Percentiles rank a stretch among this genome's conserved stretches.
Conservation (phyloP, 1,284 basidiomycete species). For the Thecaphora frezii region DNA sequence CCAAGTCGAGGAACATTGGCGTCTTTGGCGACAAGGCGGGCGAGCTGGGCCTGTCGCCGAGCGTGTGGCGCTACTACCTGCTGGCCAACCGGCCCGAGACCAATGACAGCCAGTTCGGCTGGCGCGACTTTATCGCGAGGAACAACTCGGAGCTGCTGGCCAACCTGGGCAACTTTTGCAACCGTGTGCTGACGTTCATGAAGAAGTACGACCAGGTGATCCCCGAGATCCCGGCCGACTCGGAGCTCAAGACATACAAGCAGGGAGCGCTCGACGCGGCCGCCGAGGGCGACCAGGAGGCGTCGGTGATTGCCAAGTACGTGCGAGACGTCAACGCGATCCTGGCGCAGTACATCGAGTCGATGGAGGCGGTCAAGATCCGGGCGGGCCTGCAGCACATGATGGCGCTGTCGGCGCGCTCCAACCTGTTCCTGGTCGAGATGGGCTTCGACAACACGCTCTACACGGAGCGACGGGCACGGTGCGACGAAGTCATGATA, state of each 20-base stretch:
- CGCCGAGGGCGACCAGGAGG: constrained; percentile 18
- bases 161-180: constrained; percentile 98
- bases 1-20: constrained; percentile 92
- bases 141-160: constrained; percentile 94
- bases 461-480: constrained; percentile 75
- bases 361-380: constrained; percentile 89
- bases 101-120: constrained; percentile 92
- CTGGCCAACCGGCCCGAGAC: constrained; percentile 91
- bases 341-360: constrained; percentile 77
- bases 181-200: constrained; percentile 88
- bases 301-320: constrained; percentile 63
- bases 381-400: constrained; percentile 81
- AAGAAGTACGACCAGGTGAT: constrained; percentile 81
- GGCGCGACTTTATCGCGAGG: constrained; percentile 89
- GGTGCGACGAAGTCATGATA: constrained; percentile 86
- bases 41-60: constrained; percentile 86
- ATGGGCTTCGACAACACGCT: constrained; percentile 89
- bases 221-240: constrained; percentile 58
- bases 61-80: constrained; percentile 97
- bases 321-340: constrained; percentile 77
- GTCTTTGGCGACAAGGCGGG: constrained; percentile 95
- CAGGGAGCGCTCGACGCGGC: constrained; percentile 28
- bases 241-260: constrained; percentile 37
- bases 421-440: constrained; percentile 90
- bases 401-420: constrained; percentile 88